A percentile compares a stretch with the other conserved stretches of the same genome.
These are phyloP conservation scores for Gossypium ekmanianum DNA, from an alignment of 345 rosid species.

Conservation along the genomic window DNA sequence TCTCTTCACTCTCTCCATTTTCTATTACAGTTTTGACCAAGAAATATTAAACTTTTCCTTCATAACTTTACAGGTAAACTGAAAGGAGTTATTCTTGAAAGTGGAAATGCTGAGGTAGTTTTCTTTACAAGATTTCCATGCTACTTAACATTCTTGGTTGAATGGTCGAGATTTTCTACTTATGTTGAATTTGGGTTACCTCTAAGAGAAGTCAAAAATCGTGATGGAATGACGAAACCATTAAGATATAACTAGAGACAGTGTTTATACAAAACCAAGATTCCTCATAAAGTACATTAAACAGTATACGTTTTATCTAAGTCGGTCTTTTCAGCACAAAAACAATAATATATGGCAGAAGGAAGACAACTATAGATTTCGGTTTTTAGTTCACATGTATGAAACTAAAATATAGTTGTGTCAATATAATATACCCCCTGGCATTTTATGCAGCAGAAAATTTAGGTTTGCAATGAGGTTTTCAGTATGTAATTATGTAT, in stretches of 20 bases:
- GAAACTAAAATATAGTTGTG: neutral
- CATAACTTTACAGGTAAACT: slow-evolving; percentile 54
- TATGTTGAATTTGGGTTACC: neutral
- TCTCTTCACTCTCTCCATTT: neutral
- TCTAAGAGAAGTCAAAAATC: neutral
- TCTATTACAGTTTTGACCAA: neutral
- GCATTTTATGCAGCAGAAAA: neutral
- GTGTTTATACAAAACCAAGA: neutral
- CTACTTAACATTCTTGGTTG: slow-evolving; percentile 1
- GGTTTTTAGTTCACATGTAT: neutral
- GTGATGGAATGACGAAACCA: neutral
- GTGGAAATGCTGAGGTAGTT: slow-evolving; percentile 89
- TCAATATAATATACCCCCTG: neutral
- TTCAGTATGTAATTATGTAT: neutral
- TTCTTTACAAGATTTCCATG: neutral
- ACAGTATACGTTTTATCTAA: neutral
- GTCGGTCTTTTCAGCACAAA: neutral
- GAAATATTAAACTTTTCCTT: slow-evolving; percentile 6
- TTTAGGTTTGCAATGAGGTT: neutral
- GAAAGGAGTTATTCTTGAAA: slow-evolving; percentile 93
- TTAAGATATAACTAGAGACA: neutral
- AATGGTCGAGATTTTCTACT: neutral
- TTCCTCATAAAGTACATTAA: slow-evolving; percentile 50
- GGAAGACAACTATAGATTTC: neutral
- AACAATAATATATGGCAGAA: neutral